Evolutionary conservation across 345 rosid genomes (phyloP), one percentile per base, ranked within the genome.

Genomic region (Carallia pectinifolia): DNA sequence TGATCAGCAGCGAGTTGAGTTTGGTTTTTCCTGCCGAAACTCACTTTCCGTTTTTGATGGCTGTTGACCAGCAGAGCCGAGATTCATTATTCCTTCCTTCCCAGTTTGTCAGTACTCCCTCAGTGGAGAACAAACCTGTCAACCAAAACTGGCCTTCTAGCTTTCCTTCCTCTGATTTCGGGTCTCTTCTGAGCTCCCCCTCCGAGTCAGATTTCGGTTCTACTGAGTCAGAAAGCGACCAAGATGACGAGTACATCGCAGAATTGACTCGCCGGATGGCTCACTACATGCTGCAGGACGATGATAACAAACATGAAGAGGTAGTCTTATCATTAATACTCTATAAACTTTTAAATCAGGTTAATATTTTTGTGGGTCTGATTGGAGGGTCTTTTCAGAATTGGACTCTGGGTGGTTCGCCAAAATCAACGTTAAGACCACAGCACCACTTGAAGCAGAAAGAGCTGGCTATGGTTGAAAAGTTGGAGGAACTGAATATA

Each of bases 221-320:
- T 7, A 73, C 77, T 27, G 83, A 75, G 58, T 76, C 77, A 23
- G 82, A 81, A 44, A 79, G 78, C 64, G 81, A 74, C 8, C 76
- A 68, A 44, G 90, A 83, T 50, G 93, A 87, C 62, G 90, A 81
- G 29, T 88, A 83, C 68, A 76, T 80, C 23, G 82, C 88, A 7
- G 89, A 88, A 82, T 74, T 91, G 85, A 85, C 89, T 65, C 93
- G 89, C 12, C 89, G 80, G 87, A 94, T 94, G 98, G 87, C 95
- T 76, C 77, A 85, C 53, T 77, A 73, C 82, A 89, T 86, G 89
- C 79, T 86, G 18, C 85, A 76, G 27, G 94, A 89, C 6, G 87
- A 83, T 17, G 85, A 81, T 2, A 65, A 69, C 27, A 27, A 39
- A 23, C 54, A 44, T 7, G 74, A 55, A 59, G 27, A 37, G 15